phyloP scores from a whole-genome alignment of 2,329 filamentous ascomycete genomes.

The Sporothrix pallida region DNA sequence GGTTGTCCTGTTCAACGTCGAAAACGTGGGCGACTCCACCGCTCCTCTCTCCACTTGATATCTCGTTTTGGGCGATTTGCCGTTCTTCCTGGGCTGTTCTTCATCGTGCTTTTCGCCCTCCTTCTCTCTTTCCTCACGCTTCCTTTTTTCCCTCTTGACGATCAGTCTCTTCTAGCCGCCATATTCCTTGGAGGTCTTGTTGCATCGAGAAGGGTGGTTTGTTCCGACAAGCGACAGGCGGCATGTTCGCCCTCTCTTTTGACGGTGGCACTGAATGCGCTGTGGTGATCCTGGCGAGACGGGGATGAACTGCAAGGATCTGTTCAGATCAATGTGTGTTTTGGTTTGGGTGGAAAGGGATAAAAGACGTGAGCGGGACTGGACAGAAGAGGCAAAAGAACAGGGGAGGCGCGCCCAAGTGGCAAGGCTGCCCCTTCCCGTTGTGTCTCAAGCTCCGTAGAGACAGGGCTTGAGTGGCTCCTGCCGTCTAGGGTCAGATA shows the following conservation, averaged over 20 bases:
- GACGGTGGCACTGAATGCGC: conserved; percentile 12
- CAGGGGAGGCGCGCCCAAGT: not conserved
- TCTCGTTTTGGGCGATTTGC: not conserved
- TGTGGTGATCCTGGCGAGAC: conserved; percentile 29
- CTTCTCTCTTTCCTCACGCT: not conserved
- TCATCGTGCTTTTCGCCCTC: not conserved
- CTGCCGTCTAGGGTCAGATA: conserved; percentile 24
- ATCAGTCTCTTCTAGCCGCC: conserved; percentile 14
- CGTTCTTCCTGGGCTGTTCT: not conserved
- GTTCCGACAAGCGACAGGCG: not conserved
- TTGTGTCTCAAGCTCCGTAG: conserved; percentile 23
- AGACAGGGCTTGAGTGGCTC: conserved; percentile 26
- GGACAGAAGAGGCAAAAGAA: not conserved
- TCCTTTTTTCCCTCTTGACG: not conserved
- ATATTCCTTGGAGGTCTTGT: conserved; percentile 10
- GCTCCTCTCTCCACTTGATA: not conserved
- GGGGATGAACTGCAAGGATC: conserved; percentile 31
- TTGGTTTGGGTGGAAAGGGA: conserved; percentile 21
- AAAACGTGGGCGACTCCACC: conserved; percentile 20
- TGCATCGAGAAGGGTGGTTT: not conserved
- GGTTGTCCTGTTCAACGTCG: not conserved
- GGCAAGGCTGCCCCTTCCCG: conserved; percentile 21
- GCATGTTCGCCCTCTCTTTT: not conserved
- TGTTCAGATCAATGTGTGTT: conserved; percentile 31
- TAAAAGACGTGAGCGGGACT: not conserved